phyloP scores from a whole-genome alignment of 352 stramenopile genomes.

The Phytophthora macrochlamydospora region DNA sequence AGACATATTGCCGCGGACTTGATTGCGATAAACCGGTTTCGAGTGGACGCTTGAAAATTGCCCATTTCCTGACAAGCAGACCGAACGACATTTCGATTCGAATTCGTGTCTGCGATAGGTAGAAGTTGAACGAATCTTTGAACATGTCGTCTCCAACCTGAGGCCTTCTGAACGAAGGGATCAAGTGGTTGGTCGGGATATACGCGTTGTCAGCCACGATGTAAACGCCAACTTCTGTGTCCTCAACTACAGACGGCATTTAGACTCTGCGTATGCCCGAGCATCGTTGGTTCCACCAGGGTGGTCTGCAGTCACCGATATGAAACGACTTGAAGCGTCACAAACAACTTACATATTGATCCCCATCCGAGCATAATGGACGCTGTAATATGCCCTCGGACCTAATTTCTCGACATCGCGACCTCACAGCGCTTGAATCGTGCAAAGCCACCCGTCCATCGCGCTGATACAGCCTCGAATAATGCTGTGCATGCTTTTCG shows the following conservation, averaged over 20 bases:
- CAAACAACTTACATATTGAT: neutral
- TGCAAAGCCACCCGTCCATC: neutral
- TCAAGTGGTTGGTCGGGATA: neutral
- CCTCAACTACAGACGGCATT: neutral
- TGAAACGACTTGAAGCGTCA: neutral
- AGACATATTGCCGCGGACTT: neutral
- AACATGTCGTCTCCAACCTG: neutral
- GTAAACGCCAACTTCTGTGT: neutral
- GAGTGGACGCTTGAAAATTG: conserved; percentile 12
- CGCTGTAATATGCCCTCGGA: neutral
- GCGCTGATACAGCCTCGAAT: neutral
- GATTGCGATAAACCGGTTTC: neutral
- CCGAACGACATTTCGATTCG: conserved; percentile 47
- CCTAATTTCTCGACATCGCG: neutral
- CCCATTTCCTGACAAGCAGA: conserved; percentile 25
- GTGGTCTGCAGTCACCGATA: neutral
- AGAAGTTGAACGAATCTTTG: conserved; percentile 34
- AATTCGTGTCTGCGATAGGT: conserved; percentile 39
- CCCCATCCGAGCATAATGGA: neutral
- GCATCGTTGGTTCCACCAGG: neutral
- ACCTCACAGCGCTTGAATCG: neutral
- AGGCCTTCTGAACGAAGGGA: neutral
- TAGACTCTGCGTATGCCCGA: neutral
- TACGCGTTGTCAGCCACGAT: neutral
- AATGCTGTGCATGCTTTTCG: neutral